Evolutionary conservation across 192 early-diverging fungal species (phyloP).

Genomic region (Coemansia sp.): DNA sequence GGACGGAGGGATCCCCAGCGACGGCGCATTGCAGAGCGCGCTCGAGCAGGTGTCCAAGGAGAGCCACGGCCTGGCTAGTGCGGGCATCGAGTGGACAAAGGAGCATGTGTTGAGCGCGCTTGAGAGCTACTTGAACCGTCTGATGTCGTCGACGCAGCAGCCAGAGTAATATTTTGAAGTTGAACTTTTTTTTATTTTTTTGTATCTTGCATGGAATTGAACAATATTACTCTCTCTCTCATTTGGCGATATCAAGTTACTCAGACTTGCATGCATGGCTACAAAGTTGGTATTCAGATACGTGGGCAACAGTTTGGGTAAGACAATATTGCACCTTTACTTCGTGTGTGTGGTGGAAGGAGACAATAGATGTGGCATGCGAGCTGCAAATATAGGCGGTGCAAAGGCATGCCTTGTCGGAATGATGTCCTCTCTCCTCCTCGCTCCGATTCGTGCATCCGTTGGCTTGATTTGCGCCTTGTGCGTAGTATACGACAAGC

Average conservation of each 20-base stretch:
- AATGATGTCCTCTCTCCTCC: slow-evolving; percentile 9
- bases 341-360: too few species aligned
- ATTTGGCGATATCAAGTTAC: too few species aligned
- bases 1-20: slow-evolving; percentile 11
- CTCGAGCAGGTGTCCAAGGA: slow-evolving; percentile 28
- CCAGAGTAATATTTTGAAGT: too few species aligned
- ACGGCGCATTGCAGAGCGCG: slow-evolving; percentile 25
- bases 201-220: background rate
- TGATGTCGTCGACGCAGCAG: slow-evolving; percentile 3
- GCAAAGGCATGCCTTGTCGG: slow-evolving; percentile 6
- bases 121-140: slow-evolving; percentile 21
- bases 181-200: background rate
- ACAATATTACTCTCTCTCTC: too few species aligned
- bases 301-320: background rate
- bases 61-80: slow-evolving; percentile 1
- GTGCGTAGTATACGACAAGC: background rate
- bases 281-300: background rate
- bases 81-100: slow-evolving; percentile 38
- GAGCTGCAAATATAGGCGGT: slow-evolving; percentile 38
- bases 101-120: slow-evolving; percentile 39
- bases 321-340: background rate
- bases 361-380: slow-evolving; percentile 13
- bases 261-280: too few species aligned
- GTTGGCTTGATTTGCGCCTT: background rate
- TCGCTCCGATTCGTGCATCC: slow-evolving; percentile 9